Evolutionary conservation across 805 yeast genomes (phyloP).

Genomic region (Kazachstania africana): DNA sequence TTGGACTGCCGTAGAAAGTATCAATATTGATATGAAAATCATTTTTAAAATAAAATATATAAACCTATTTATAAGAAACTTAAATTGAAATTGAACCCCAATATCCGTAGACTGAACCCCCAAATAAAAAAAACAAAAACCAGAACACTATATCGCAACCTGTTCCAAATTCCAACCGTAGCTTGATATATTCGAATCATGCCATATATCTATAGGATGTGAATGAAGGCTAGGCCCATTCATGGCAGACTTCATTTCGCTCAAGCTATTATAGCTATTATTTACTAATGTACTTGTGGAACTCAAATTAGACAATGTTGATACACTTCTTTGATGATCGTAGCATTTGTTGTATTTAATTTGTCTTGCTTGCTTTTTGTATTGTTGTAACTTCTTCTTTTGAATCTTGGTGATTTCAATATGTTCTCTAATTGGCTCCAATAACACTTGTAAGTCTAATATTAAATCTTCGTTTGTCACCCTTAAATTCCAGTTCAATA

Average conservation of each 20-base stretch:
- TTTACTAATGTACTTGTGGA: constrained; percentile 8
- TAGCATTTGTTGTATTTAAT: constrained; percentile 4
- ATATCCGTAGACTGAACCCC: no score
- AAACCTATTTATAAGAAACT: no score
- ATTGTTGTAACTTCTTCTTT: constrained; percentile 8
- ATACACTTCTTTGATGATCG: constrained; percentile 15
- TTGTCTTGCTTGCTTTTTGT: not conserved
- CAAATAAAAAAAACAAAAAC: no score
- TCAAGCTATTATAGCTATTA: no score
- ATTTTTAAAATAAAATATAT: no score
- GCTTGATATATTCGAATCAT: no score
- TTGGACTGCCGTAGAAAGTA: no score
- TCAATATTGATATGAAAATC: no score
- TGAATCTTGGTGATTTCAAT: constrained; percentile 23
- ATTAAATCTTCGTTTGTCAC: constrained; percentile 59
- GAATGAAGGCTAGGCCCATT: no score
- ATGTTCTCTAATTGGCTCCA: constrained; percentile 56
- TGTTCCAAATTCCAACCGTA: not conserved
- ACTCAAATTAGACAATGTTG: constrained; percentile 9
- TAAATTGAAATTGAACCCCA: no score
- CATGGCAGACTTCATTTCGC: no score
- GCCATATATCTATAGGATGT: not conserved
- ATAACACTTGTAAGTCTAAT: constrained; percentile 55
- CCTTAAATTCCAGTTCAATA: constrained; percentile 61
- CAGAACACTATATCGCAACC: no score